Percentiles rank a stretch among this genome's conserved stretches.
Evolutionary conservation across 1,284 basidiomycete genomes (phyloP).

Genomic region (Apiotrichum gracile): DNA sequence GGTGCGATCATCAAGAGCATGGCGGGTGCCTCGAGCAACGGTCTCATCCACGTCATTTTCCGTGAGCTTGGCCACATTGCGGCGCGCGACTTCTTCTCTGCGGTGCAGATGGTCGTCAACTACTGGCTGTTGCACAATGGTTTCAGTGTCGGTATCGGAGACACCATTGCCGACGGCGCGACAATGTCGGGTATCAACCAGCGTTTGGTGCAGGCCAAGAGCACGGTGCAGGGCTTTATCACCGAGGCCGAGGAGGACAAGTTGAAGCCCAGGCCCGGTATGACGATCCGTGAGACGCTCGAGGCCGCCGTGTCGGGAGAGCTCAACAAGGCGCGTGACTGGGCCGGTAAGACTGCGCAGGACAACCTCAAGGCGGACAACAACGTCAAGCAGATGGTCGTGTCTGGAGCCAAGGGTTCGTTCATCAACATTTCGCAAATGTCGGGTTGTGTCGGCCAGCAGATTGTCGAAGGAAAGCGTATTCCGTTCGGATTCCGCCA

Average conservation of each 20-base stretch:
- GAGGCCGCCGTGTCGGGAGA: conserved; percentile 86
- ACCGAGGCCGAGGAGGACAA: conserved; percentile 73
- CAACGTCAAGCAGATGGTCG: conserved; percentile 99
- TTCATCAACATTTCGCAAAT: conserved; percentile 99
- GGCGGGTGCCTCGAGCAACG: conserved; percentile 89
- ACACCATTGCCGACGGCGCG: conserved; percentile 87
- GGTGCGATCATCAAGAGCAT: conserved; percentile 98
- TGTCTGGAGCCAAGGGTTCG: conserved; percentile 95
- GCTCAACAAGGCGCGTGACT: conserved; percentile 92
- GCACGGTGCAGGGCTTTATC: conserved; percentile 65
- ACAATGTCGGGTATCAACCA: conserved; percentile 84
- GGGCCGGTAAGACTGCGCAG: conserved; percentile 91
- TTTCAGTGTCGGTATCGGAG: conserved; percentile 98
- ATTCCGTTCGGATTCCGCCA: conserved; percentile 98
- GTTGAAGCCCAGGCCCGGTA: conserved; percentile 84
- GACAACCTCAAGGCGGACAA: conserved; percentile 96
- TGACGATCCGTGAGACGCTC: conserved; percentile 99
- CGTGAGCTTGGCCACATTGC: conserved; percentile 94
- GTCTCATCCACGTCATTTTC: conserved; percentile 95
- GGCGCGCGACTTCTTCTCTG: conserved; percentile 87
- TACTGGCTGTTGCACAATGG: conserved; percentile 99
- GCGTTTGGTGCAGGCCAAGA: conserved; percentile 76
- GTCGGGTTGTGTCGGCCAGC: conserved; percentile 99
- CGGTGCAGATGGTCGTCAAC: conserved; percentile 92
- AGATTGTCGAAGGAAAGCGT: conserved; percentile 95